Evolutionary conservation across 2,329 filamentous ascomycete genomes (phyloP).

Genomic region (Cyclaneusma minus): DNA sequence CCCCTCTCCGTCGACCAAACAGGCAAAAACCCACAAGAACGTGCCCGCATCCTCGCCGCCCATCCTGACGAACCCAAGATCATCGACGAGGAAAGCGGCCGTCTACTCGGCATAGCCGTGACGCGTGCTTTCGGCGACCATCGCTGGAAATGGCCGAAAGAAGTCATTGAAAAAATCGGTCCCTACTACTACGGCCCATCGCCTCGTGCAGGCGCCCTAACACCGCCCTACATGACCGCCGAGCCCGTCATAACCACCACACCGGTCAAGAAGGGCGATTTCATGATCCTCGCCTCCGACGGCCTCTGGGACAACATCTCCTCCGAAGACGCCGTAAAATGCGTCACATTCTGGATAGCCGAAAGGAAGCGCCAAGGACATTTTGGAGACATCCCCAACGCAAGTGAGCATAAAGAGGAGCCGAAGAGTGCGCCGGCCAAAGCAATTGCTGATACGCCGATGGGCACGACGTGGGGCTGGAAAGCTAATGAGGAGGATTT

Average conservation of each 20-base stretch:
- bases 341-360: slow-evolving; percentile 39
- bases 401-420: too few species aligned
- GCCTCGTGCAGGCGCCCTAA: slow-evolving; percentile 27
- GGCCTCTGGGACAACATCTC: slow-evolving; percentile 49
- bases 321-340: slow-evolving; percentile 38
- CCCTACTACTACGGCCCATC: slow-evolving; percentile 21
- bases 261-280: slow-evolving; percentile 32
- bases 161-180: slow-evolving; percentile 30
- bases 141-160: slow-evolving; percentile 48
- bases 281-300: slow-evolving; percentile 51
- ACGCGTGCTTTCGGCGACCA: slow-evolving; percentile 55
- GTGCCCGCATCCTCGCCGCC: slow-evolving; percentile 33
- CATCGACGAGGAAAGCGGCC: slow-evolving; percentile 29
- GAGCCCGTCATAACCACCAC: slow-evolving; percentile 47
- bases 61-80: slow-evolving; percentile 49
- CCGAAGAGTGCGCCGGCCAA: too few species aligned
- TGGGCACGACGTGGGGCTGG: too few species aligned
- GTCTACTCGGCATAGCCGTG: slow-evolving; percentile 44
- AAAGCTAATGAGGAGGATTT: slow-evolving; percentile 47
- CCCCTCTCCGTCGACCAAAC: slow-evolving; percentile 51
- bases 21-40: slow-evolving; percentile 43
- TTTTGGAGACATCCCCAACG: too few species aligned
- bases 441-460: too few species aligned
- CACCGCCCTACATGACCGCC: slow-evolving; percentile 54
- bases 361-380: too few species aligned